A percentile compares a stretch with the other conserved stretches of the same genome.
phyloP scores from a whole-genome alignment of 2,329 filamentous ascomycete genomes.

The Cercospora sesami region DNA sequence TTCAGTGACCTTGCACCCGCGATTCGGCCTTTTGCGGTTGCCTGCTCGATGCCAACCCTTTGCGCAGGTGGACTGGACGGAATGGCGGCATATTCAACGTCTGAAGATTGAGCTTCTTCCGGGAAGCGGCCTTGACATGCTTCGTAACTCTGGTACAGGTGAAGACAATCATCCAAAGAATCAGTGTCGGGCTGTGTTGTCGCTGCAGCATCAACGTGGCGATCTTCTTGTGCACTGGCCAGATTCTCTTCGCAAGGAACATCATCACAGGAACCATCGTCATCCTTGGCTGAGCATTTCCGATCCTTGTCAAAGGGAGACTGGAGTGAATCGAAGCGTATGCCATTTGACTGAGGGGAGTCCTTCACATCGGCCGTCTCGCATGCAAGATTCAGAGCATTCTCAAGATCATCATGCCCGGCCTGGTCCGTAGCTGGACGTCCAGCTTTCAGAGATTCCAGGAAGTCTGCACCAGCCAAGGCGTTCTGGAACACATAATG shows the following conservation, averaged over 20 bases:
- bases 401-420: background rate
- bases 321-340: background rate
- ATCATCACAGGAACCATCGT: background rate
- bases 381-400: background rate
- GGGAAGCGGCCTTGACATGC: slow-evolving; percentile 4
- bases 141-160: slow-evolving; percentile 21
- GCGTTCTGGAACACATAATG: slow-evolving; percentile 26
- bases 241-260: background rate
- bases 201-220: background rate
- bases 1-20: background rate
- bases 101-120: slow-evolving; percentile 4
- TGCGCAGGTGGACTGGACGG: background rate
- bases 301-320: background rate
- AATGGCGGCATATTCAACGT: background rate
- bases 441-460: background rate
- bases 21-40: too few relatives aligned
- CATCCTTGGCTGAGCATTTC: background rate
- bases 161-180: slow-evolving; percentile 19
- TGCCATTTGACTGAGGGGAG: background rate
- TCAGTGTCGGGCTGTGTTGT: background rate
- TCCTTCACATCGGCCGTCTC: background rate
- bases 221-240: background rate
- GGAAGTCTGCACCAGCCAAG: slow-evolving; percentile 18
- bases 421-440: background rate
- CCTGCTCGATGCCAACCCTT: background rate